Base-by-base conservation (phyloP, 2,329 filamentous ascomycete species). In the Fusarium fracticaudum region DNA sequence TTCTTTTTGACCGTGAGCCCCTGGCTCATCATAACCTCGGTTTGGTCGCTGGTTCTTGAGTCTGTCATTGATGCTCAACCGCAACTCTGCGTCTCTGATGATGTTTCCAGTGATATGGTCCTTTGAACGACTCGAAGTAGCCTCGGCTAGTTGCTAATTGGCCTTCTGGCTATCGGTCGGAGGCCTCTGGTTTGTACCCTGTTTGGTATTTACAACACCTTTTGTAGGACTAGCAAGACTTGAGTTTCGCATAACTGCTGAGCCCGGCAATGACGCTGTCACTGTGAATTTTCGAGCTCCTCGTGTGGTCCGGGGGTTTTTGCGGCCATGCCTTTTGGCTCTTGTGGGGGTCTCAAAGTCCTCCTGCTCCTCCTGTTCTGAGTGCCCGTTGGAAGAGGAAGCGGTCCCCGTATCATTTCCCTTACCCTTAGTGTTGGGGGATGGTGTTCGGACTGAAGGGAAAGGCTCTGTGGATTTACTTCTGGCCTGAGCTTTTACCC, bases 251-350 rank as follows among this genome's bases (percentile, higher is more conserved):
- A 78, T 60, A 11, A 77, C 54, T 29, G 71, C 63, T 8, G 77
- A 78, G 43, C 72, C 54, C 33, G 76, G 77, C n/a, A 79, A 58
- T 18, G 77, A 79, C 59, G 68, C 57, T 15, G 77, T 78, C 9
- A 67, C 65, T 24, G 57, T 65, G 18, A 61, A 38, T 44, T 67
- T 69, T 26, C 43, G 26, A 40, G 35, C 59, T 60, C 61, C 65
- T 45, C 22, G 51, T 47, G 65, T 73, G 9, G 59, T 62, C 58
- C 68, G 61, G 24, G 61, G 74, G n/a, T 73, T 76, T 14, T 55
- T 43, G 33, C 40, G 73, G 33, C 57, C 64, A 55, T 43, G 60
- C 18, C 54, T 55, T 31, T 58, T 71, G 50, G 60, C 35, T 24
- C 70, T 77, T 22, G 76, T 78, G 31, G 76, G 76, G 26, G 76